Base-by-base conservation (phyloP, 2,329 filamentous ascomycete species). In the Cladosporium sp. region DNA sequence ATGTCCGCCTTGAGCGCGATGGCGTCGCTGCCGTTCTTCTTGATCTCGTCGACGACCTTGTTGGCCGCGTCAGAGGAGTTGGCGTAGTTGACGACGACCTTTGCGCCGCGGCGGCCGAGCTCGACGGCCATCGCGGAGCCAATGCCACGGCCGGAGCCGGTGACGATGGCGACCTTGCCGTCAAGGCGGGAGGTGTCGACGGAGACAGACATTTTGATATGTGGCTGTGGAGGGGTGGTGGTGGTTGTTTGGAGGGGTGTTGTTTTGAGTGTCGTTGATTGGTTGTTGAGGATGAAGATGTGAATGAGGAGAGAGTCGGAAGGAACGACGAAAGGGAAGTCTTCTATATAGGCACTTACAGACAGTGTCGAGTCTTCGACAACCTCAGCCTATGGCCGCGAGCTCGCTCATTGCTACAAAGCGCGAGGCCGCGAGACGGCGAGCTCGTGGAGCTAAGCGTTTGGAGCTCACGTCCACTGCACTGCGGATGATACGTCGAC, bases 1-100 rank as follows among this genome's bases (percentile, higher is more conserved):
- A 88, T 79, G 70, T 89, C 84, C 60, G 85, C 85, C 71, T 83
- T 78, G 70, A 87, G 73, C 54, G 83, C 77, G 12, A 79, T 75
- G 34, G 84, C 81, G 56, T 85, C 80, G 44, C 78, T 76, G 49
- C 84, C 84, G 30, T 20, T 44, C 60, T 77, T 76, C 73, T 85
- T 80, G 74, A 89, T 87, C 64, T 78, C 71, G 47, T 78, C 70
- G 53, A 88, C 84, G 51, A 86, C 77, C 62, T 82, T 76, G 57
- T 86, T 78, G 48, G 85, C 85, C 17, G 83, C 78, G 45, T 80
- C 75, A 53, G 75, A 69, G 64, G 80, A 81, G 73, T 85, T 84
- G 67, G 83, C 80, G 70, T 84, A 84, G 77, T 84, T 84, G 65
- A 85, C 78, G 54, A 82, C 77, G 47, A 85, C 80, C 68, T 82